Evolutionary conservation across 257 asterid species (phyloP), one percentile per base, ranked within the genome.

Genomic region (Nicotiana sylvestris): DNA sequence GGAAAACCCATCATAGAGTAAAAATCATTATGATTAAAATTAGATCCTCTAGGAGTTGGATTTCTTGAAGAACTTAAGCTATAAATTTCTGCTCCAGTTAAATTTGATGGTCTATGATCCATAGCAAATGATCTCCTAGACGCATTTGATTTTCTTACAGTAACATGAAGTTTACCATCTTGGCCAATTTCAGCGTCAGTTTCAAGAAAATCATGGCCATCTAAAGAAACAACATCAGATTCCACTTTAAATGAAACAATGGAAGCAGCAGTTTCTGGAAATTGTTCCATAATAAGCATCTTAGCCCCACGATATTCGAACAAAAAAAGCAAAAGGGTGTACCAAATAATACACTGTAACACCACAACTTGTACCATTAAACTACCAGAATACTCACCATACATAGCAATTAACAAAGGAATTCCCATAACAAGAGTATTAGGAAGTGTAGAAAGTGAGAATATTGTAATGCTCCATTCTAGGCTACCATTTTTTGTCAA

Each of bases 341-440:
- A 95, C 99, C 99, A 95, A 13, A 95, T 89, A 43, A 95, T 93
- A 80, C 99, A 95, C 56, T 95, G 99, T 3, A 95, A 89, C 6
- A 95, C 99, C 66, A 95, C 97, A 0, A 95, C 88, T 70, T 95
- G 99, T 0, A 95, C 96, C 99, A 95, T 95, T 17, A 95, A 84
- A 25, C 65, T 81, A 1, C 99, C 98, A 17, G 98, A 86, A 33
- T 91, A 84, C 0, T 88, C 88, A 10, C 93, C 92, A 82, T 95
- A 95, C 99, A 95, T 95, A 58, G 99, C 99, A 56, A 87, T 93
- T 37, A 95, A 81, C 21, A 95, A 13, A 0, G 99, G 99, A 7
- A 95, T 95, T 3, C 99, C 99, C 99, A 95, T 95, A 0, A 95
- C 98, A 0, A 95, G 93, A 0, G 99, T 95, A 83, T 95, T 95